phyloP scores from a whole-genome alignment of 2,329 filamentous ascomycete species.

The Teratosphaeria zuluensis region DNA sequence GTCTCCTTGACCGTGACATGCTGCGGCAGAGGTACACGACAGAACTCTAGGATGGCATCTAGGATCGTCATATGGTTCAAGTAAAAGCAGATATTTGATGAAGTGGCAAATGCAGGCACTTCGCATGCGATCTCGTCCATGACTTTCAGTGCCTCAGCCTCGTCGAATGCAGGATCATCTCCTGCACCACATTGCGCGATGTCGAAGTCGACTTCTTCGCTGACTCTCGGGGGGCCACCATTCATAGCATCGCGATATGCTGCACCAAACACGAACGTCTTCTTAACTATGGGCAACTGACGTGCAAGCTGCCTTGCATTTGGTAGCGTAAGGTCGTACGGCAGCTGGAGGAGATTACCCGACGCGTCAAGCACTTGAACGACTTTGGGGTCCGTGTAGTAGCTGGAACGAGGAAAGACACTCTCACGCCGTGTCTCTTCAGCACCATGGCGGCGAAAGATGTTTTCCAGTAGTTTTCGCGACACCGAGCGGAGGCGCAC shows the following conservation, averaged over 20 bases:
- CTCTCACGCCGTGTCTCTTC: slow-evolving; percentile 66
- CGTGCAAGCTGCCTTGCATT: slow-evolving; percentile 77
- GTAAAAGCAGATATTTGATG: slow-evolving; percentile 74
- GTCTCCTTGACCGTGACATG: slow-evolving; percentile 68
- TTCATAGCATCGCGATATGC: slow-evolving; percentile 73
- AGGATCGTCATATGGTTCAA: slow-evolving; percentile 82
- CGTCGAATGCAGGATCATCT: slow-evolving; percentile 74
- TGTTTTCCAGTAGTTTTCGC: slow-evolving; percentile 61
- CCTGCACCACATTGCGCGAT: slow-evolving; percentile 70
- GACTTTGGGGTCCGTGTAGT: slow-evolving; percentile 60
- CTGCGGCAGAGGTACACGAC: slow-evolving; percentile 61
- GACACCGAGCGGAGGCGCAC: slow-evolving; percentile 40
- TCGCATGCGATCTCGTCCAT: slow-evolving; percentile 78
- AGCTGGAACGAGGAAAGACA: slow-evolving; percentile 71
- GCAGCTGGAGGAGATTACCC: slow-evolving; percentile 85
- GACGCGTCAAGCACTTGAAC: slow-evolving; percentile 73
- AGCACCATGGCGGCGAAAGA: slow-evolving; percentile 85
- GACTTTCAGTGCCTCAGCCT: slow-evolving; percentile 89
- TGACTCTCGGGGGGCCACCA: slow-evolving; percentile 71
- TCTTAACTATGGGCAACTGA: slow-evolving; percentile 54
- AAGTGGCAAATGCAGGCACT: slow-evolving; percentile 60
- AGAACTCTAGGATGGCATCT: slow-evolving; percentile 82
- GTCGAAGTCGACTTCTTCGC: slow-evolving; percentile 91
- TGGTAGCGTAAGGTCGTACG: slow-evolving; percentile 83
- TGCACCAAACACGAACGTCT: slow-evolving; percentile 76